phyloP scores from a whole-genome alignment of 78 protist genomes.

The Emiliania huxleyi region DNA sequence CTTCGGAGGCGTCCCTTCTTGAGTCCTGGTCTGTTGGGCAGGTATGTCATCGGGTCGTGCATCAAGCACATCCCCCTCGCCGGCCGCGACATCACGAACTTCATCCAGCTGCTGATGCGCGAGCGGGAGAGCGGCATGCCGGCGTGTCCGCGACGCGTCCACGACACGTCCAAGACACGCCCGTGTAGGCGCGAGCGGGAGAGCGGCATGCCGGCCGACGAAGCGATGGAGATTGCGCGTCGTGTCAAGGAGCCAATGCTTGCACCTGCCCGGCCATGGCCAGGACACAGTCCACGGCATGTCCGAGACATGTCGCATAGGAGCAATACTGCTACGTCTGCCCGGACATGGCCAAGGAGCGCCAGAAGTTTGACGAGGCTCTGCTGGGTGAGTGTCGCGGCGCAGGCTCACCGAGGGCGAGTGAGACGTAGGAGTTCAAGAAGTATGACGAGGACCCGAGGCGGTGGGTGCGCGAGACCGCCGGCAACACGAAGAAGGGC shows the following conservation, averaged over 20 bases:
- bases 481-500: not conserved
- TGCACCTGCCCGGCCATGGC: not conserved
- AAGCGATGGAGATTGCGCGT: conserved; percentile 73
- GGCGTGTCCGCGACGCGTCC: no score
- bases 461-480: conserved; percentile 6
- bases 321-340: conserved; percentile 90
- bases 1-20: not conserved
- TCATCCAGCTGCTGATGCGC: conserved; percentile 90
- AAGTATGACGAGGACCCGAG: conserved; percentile 90
- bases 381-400: no score
- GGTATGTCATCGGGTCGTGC: conserved; percentile 93
- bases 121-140: conserved; percentile 92
- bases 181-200: conserved; percentile 97
- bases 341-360: conserved; percentile 93
- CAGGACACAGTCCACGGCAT: not conserved
- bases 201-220: conserved; percentile 85
- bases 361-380: conserved; percentile 90
- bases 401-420: no score
- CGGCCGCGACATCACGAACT: conserved; percentile 95
- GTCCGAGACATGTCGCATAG: no score
- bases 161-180: no score
- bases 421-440: conserved; percentile 89
- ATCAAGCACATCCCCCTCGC: conserved; percentile 98
- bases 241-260: conserved; percentile 58
- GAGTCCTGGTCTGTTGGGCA: no score